These are phyloP conservation scores for Meyerozyma smithsonii DNA, from an alignment of 1,139 yeast genomes.

Conservation along the genomic window DNA sequence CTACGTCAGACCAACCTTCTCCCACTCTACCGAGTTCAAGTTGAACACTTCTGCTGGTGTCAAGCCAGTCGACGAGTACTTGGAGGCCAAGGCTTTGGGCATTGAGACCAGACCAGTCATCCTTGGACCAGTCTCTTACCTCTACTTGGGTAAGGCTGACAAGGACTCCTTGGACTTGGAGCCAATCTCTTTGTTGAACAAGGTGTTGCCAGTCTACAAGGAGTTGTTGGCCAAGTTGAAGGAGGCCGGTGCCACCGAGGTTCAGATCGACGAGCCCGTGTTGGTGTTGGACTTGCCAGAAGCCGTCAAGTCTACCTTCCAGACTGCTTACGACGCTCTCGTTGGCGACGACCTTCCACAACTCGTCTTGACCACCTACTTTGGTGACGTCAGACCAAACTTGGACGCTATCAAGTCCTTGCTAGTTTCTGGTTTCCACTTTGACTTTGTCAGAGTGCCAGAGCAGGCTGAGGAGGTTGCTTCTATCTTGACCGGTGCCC, in stretches of 20 bases:
- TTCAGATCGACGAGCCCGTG: constrained; percentile 97
- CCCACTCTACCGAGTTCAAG: constrained; percentile 92
- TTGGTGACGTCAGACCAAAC: constrained; percentile 98
- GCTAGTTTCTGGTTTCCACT: constrained; percentile 95
- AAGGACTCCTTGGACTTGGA: constrained; percentile 94
- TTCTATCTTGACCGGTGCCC: constrained; percentile 51
- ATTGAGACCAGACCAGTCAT: constrained; percentile 95
- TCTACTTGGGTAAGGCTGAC: constrained; percentile 95
- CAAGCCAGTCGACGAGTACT: constrained; percentile 95
- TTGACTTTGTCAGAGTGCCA: constrained; percentile 94
- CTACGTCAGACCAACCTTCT: constrained; percentile 98
- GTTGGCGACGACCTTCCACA: constrained; percentile 67
- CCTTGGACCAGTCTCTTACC: constrained; percentile 94
- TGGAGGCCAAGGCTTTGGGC: constrained; percentile 96
- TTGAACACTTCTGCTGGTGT: constrained; percentile 68
- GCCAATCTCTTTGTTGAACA: constrained; percentile 83
- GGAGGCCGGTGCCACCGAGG: constrained; percentile 91
- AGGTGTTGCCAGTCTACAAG: constrained; percentile 88
- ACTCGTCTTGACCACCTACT: constrained; percentile 83
- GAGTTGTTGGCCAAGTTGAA: constrained; percentile 82
- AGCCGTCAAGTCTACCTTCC: constrained; percentile 77
- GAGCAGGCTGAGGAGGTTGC: constrained; percentile 88
- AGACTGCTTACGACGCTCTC: constrained; percentile 75
- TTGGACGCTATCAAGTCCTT: constrained; percentile 79
- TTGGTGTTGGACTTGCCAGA: constrained; percentile 91